Base-by-base conservation (phyloP, 2,329 filamentous ascomycete genomes). In the Ophiostoma quercus region DNA sequence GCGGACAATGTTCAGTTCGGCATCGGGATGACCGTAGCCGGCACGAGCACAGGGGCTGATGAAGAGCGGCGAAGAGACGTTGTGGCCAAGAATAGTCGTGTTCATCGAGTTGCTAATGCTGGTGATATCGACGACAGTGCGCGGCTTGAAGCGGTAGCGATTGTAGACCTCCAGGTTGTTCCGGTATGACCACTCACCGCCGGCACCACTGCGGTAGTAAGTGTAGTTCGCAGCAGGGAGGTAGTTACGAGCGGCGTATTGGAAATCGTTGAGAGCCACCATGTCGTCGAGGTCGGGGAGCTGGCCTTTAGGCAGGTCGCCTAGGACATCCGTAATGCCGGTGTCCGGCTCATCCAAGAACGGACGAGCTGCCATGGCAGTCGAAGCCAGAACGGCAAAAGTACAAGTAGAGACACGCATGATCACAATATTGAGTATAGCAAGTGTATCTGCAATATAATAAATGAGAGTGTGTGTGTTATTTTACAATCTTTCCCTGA, bases 201-300 rank as follows among this genome's bases (percentile, higher is more conserved):
- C 62, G 8, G 62, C 62, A 39, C 62, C 62, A 39, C 62, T 65
- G 62, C 62, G 62, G 34, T 65, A 65, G 62, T 65, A 65, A 34
- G 62, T 65, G 32, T 65, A 65, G 62, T 65, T 65, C 2, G n/a
- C 32, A 37, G 29, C 34, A 12, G 62, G 62, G 4, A 65, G 62
- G 34, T 39, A 65, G 62, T 65, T 65, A 32, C 62, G 62, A 16
- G 62, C 62, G 11, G 62, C 62, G 14, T 65, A 65, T 32, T 65
- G 62, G 16, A 65, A 65, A 14, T 65, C 62, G n/a, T 65, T 65
- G 9, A 65, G 62, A 37, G 62, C 62, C 34, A 65, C 62, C 62
- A 65, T 65, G 32, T 65, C 62, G n/a, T 65, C 32, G 12, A 65
- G 62, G 8, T 65, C 62, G 19, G 62, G 62, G n/a, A 65, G 62